phyloP scores from a whole-genome alignment of 2,329 filamentous ascomycete species.

The Corynespora cassiicola region DNA sequence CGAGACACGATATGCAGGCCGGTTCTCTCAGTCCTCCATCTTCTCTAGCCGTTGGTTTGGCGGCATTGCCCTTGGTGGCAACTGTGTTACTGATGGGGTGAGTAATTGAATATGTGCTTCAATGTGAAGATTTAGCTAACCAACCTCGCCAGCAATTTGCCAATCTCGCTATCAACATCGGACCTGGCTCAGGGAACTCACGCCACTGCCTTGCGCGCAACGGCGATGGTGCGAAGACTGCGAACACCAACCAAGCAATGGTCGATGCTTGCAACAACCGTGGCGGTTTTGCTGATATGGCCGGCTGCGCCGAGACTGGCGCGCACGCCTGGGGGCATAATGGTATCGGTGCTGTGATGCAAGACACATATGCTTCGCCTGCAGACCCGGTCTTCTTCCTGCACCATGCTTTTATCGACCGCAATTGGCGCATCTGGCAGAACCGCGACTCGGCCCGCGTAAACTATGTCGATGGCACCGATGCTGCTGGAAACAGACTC shows the following conservation, averaged over 20 bases:
- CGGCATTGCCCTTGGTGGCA: slow-evolving; percentile 25
- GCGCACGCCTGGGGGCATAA: slow-evolving; percentile 45
- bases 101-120: slow-evolving; percentile 18
- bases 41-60: slow-evolving; percentile 38
- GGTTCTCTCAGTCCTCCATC: slow-evolving; percentile 34
- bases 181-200: slow-evolving; percentile 32
- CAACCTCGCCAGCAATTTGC: slow-evolving; percentile 37
- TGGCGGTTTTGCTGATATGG: slow-evolving; percentile 34
- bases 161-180: slow-evolving; percentile 36
- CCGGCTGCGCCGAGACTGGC: slow-evolving; percentile 33
- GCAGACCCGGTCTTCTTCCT: slow-evolving; percentile 54
- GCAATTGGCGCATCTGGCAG: slow-evolving; percentile 60
- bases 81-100: slow-evolving; percentile 42
- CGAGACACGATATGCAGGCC: slow-evolving; percentile 39
- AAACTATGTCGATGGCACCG: slow-evolving; percentile 49
- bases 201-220: slow-evolving; percentile 41
- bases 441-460: slow-evolving; percentile 31
- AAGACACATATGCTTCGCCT: slow-evolving; percentile 39
- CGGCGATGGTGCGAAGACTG: slow-evolving; percentile 27
- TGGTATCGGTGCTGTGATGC: slow-evolving; percentile 43
- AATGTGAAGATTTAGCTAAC: slow-evolving; percentile 7
- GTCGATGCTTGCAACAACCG: slow-evolving; percentile 36
- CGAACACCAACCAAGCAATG: slow-evolving; percentile 32
- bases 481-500: slow-evolving; percentile 25
- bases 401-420: slow-evolving; percentile 59